A percentile compares a stretch with the other conserved stretches of the same genome.
Conservation (phyloP, 345 rosid genomes). For the Gossypium ekmanianum region DNA sequence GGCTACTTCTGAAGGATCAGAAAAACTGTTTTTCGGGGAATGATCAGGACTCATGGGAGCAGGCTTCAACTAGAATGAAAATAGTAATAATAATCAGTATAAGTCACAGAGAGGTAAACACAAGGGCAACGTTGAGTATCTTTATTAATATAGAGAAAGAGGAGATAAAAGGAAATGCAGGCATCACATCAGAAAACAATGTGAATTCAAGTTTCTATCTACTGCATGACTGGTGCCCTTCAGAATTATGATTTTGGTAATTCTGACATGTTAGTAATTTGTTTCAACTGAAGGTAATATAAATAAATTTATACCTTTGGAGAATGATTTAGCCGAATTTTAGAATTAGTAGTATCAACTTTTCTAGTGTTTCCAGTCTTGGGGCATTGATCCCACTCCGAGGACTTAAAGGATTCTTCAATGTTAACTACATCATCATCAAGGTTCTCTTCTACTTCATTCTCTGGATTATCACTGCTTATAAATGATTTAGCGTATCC, state of each 20-base stretch:
- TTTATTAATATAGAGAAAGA: not conserved
- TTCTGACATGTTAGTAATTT: not conserved
- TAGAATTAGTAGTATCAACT: slow-evolving; percentile 14
- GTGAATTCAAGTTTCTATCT: not conserved
- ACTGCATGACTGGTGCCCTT: not conserved
- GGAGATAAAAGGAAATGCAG: not conserved
- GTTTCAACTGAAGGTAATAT: not conserved
- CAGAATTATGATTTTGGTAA: slow-evolving; percentile 2
- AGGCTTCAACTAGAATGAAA: slow-evolving; percentile 25
- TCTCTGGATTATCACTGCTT: slow-evolving; percentile 21
- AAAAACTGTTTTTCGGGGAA: slow-evolving; percentile 18
- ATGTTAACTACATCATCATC: slow-evolving; percentile 17
- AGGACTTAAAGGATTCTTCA: slow-evolving; percentile 18
- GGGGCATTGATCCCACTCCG: slow-evolving; percentile 7
- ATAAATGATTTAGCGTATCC: slow-evolving; percentile 15
- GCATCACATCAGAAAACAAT: not conserved
- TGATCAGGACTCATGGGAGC: slow-evolving; percentile 21
- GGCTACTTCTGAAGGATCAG: slow-evolving; percentile 18
- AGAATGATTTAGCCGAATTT: slow-evolving; percentile 21
- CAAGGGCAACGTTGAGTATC: not conserved
- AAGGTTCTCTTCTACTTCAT: slow-evolving; percentile 15
- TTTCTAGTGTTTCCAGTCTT: slow-evolving; percentile 13
- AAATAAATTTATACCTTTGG: slow-evolving; percentile 31
- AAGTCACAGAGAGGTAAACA: not conserved
- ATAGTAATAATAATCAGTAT: not conserved